Conservation (phyloP, 345 rosid species). For the Noccaea caerulescens region DNA sequence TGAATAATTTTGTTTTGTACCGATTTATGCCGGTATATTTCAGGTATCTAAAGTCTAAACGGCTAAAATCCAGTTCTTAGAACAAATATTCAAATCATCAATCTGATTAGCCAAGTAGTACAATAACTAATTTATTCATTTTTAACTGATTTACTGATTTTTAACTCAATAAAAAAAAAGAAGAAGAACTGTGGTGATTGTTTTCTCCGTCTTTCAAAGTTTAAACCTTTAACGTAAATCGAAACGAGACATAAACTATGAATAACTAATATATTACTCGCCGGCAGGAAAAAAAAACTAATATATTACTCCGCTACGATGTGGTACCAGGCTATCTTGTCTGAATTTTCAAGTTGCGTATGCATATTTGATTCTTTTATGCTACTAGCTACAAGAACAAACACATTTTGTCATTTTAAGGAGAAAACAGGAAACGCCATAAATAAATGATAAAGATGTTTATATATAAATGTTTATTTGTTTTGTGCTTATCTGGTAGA, state of each 20-base stretch:
- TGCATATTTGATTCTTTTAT: slow-evolving; percentile 16
- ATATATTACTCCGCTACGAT: not conserved
- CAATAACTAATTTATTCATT: too few species aligned
- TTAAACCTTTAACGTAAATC: not conserved
- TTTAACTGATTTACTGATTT: too few species aligned
- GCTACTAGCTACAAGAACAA: slow-evolving; percentile 3
- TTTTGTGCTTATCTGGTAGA: too few species aligned
- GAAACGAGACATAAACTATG: not conserved
- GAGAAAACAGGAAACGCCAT: slow-evolving; percentile 15
- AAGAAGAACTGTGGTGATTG: not conserved
- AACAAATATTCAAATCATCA: not conserved
- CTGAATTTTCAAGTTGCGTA: slow-evolving; percentile 17
- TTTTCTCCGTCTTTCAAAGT: not conserved
- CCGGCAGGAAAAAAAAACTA: too few species aligned
- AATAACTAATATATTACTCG: not conserved
- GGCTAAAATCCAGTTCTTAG: too few species aligned
- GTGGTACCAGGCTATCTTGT: slow-evolving; percentile 6
- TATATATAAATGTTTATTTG: not conserved
- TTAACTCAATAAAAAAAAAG: too few species aligned
- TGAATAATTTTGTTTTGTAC: too few species aligned
- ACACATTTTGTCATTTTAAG: slow-evolving; percentile 19
- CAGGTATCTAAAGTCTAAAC: too few species aligned
- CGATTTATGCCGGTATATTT: too few species aligned
- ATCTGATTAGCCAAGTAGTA: not conserved
- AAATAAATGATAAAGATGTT: not conserved